Base-by-base conservation (phyloP, 345 rosid species). In the Chamaenerion angustifolium region DNA sequence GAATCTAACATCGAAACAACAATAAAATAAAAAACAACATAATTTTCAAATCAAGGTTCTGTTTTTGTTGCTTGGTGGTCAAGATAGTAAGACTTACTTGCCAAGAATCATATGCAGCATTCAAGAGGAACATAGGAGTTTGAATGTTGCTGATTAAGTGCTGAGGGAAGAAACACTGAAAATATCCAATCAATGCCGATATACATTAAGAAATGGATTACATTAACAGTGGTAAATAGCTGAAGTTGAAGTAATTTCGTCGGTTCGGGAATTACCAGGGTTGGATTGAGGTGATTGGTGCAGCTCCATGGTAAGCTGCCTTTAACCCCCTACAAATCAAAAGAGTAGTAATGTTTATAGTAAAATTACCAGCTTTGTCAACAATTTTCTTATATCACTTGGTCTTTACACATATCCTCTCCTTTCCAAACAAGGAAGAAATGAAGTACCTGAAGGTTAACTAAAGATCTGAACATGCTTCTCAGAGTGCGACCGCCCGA, bases 91-190 rank as follows among this genome's bases (percentile, higher is more conserved):
- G 43, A 43, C 60, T 45, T 64, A 71, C 83, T 80, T 78, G 80
- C 83, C 80, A 78, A 16, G 71, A 47, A 63, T 78, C 80, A 48
- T 78, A 78, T 31, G 80, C 83, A 55, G 83, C 61, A 42, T 74
- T 74, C 45, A 74, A 59, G 48, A 78, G 60, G 60, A 78, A 78
- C 35, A 75, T 19, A 0, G 78, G 80, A 6, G 78, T 69, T 47
- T 37, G 65, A 1, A 74, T 52, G 16, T 43, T 54, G 51, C 58
- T 63, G 41, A 78, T 78, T 18, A 70, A 15, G 57, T 69, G 70
- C 59, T 78, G 80, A 16, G 83, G 80, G 61, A 78, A 78, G 68
- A 78, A 74, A 59, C 80, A 71, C 83, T 78, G 74, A 14, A 52
- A 50, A 40, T 44, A 18, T 7, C 27, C 62, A 48, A 13, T 18